phyloP scores from a whole-genome alignment of 2,329 filamentous ascomycete species.

The Fusarium verticillioides region DNA sequence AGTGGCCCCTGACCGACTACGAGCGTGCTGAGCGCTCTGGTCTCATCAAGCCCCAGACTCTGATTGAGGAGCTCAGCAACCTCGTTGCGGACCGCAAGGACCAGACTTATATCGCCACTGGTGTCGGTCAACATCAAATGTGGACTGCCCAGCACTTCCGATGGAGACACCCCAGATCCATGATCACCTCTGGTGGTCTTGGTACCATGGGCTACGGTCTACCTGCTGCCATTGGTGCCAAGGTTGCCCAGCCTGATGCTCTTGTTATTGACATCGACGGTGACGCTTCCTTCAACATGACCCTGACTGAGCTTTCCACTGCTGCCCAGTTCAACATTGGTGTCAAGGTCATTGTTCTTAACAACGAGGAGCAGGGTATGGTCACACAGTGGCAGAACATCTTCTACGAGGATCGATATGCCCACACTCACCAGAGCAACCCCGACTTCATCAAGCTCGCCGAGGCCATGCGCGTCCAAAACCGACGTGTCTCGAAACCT shows the following conservation, averaged over 20 bases:
- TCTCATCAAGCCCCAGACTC: conserved; percentile 91
- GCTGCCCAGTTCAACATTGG: conserved; percentile 96
- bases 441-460: conserved; percentile 95
- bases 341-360: conserved; percentile 92
- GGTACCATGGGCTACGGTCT: conserved; percentile 91
- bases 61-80: conserved; percentile 91
- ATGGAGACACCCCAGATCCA: conserved; percentile 89
- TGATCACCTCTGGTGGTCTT: conserved; percentile 96
- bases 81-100: conserved; percentile 79
- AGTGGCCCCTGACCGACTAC: conserved; percentile 86
- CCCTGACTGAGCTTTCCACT: conserved; percentile 91
- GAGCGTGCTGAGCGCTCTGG: conserved; percentile 80
- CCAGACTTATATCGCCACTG: conserved; percentile 88
- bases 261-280: conserved; percentile 97
- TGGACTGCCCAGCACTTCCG: conserved; percentile 97
- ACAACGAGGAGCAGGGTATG: conserved; percentile 99
- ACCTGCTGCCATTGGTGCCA: conserved; percentile 93
- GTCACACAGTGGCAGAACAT: conserved; percentile 98
- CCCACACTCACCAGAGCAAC: conserved; percentile 93
- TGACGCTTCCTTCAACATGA: conserved; percentile 99
- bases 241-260: conserved; percentile 80
- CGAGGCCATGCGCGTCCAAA: conserved; percentile 89
- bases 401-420: conserved; percentile 93
- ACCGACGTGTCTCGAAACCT: conserved; percentile 76
- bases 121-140: conserved; percentile 98